A percentile compares a stretch with the other conserved stretches of the same genome.
These are phyloP conservation scores for Parietichytrium sp. DNA, from an alignment of 108 stramenopile genomes.

Conservation along the genomic window DNA sequence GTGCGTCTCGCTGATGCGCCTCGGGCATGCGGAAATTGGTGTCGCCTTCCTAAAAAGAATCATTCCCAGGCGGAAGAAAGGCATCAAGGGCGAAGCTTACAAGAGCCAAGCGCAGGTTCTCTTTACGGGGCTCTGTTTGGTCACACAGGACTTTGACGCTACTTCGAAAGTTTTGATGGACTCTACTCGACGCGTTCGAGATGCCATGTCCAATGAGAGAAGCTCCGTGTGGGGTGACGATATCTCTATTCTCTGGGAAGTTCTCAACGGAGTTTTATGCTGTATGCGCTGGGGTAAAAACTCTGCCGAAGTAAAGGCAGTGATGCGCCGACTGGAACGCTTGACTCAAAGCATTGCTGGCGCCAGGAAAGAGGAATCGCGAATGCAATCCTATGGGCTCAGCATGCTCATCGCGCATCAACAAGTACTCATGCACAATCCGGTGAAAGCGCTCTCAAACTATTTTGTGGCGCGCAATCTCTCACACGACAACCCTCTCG, in stretches of 20 bases:
- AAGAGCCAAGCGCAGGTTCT: neutral
- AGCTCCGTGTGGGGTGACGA: neutral
- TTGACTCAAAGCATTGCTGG: neutral
- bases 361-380: too few relatives aligned
- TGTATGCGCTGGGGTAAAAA: neutral
- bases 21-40: neutral
- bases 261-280: neutral
- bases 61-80: neutral
- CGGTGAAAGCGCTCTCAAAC: neutral
- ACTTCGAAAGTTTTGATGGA: neutral
- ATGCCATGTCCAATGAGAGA: neutral
- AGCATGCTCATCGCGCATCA: slow-evolving; percentile 2
- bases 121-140: neutral
- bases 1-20: neutral
- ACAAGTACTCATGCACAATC: neutral
- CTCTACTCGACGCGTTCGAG: slow-evolving; percentile 5
- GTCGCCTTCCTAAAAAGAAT: neutral
- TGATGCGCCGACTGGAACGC: slow-evolving; percentile 1
- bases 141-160: neutral
- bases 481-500: neutral
- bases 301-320: neutral
- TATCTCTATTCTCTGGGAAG: neutral
- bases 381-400: neutral
- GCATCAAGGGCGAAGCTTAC: neutral
- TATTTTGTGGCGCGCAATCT: neutral